Evolutionary conservation across 768 basidiomycete species (phyloP).

Genomic region (Termitomyces sp.): DNA sequence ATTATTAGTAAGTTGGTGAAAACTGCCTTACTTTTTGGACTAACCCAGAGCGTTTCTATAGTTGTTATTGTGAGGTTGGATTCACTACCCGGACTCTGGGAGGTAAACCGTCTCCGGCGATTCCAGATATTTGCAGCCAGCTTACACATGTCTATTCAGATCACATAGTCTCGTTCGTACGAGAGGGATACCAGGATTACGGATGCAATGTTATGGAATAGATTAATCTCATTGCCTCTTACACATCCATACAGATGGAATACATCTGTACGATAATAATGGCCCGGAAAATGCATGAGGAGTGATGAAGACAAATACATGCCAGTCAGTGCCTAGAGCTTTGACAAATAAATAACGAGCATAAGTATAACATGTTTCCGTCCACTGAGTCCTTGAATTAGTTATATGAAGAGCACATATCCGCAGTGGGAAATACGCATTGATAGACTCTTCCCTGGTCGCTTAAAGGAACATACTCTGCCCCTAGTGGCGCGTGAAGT

Average conservation of each 20-base stretch:
- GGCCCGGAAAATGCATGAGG: not conserved
- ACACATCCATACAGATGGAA: not conserved
- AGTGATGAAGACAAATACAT: not conserved
- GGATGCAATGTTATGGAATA: constrained; percentile 45
- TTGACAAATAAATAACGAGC: not conserved
- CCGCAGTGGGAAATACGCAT: not conserved
- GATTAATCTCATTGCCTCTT: not conserved
- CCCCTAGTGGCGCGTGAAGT: constrained; percentile 22
- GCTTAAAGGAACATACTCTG: not conserved
- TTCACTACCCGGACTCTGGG: constrained; percentile 3
- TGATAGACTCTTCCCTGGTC: not conserved
- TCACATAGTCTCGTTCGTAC: constrained; percentile 61
- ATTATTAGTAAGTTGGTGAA: not conserved
- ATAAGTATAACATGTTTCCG: not conserved
- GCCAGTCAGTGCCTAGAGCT: not conserved
- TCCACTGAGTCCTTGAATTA: not conserved
- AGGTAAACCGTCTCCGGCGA: not conserved
- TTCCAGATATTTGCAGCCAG: no score
- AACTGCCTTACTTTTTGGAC: no score
- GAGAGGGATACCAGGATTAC: constrained; percentile 61
- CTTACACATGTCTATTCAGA: constrained; percentile 30
- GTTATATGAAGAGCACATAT: no score
- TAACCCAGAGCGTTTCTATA: not conserved
- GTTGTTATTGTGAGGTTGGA: constrained; percentile 3
- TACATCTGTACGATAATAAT: not conserved